Conservation (phyloP, 108 stramenopile genomes). For the Craspedostauros australis region DNA sequence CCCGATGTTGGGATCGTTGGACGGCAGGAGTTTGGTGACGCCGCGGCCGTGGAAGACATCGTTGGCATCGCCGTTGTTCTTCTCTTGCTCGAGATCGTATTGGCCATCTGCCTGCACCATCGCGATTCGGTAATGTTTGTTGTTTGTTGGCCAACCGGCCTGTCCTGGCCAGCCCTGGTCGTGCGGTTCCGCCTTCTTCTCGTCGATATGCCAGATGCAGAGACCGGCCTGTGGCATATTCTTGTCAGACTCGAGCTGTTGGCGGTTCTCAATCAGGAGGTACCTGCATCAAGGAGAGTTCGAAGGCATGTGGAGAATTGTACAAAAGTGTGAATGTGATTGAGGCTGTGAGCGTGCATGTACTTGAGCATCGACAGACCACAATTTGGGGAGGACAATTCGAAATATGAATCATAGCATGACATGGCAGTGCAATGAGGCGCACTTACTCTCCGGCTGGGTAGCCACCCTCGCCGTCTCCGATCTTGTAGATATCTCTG, state of each 20-base stretch:
- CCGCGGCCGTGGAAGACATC: slow-evolving; percentile 13
- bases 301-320: too few relatives aligned
- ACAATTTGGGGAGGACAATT: too few relatives aligned
- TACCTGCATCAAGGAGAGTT: slow-evolving; percentile 21
- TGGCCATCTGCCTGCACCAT: slow-evolving; percentile 64
- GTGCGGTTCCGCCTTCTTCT: slow-evolving; percentile 12
- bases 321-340: too few relatives aligned
- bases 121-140: slow-evolving; percentile 58
- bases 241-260: slow-evolving; percentile 30
- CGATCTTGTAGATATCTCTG: slow-evolving; percentile 13
- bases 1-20: not conserved
- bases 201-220: slow-evolving; percentile 53
- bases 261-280: slow-evolving; percentile 63
- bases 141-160: slow-evolving; percentile 50
- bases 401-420: too few relatives aligned
- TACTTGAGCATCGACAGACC: too few relatives aligned
- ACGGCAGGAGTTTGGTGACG: slow-evolving; percentile 11
- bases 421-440: too few relatives aligned
- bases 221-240: slow-evolving; percentile 39
- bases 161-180: slow-evolving; percentile 36
- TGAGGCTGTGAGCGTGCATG: too few relatives aligned
- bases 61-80: slow-evolving; percentile 17
- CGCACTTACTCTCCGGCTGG: slow-evolving; percentile 35
- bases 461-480: slow-evolving; percentile 30
- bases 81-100: slow-evolving; percentile 53